Evolutionary conservation across 1,284 basidiomycete genomes (phyloP).

Genomic region (Cutaneotrichosporon sp.): DNA sequence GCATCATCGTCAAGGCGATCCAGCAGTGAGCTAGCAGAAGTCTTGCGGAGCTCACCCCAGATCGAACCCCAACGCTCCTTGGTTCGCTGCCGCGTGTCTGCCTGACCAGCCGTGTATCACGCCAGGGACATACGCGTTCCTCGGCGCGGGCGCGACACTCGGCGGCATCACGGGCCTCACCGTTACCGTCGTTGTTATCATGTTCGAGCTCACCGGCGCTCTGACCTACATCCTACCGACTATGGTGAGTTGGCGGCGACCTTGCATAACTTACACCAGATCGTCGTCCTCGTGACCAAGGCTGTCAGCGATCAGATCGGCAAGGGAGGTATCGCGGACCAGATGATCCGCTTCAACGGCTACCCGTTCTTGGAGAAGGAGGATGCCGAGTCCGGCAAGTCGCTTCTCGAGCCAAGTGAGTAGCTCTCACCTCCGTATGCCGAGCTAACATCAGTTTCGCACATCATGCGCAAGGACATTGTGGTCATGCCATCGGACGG

Average conservation of each 20-base stretch:
- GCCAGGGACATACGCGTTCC: conserved; percentile 94
- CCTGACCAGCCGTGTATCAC: conserved; percentile 96
- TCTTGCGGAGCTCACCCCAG: conserved; percentile 56
- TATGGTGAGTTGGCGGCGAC: conserved; percentile 87
- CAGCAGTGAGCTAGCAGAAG: conserved; percentile 64
- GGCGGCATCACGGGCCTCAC: conserved; percentile 75
- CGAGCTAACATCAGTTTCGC: conserved; percentile 63
- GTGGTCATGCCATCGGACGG: conserved; percentile 72
- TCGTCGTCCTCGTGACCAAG: conserved; percentile 94
- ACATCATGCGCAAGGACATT: conserved; percentile 83
- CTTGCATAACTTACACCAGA: conserved; percentile 99
- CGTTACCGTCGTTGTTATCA: conserved; percentile 92
- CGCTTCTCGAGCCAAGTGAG: conserved; percentile 82
- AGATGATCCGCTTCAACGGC: conserved; percentile 95
- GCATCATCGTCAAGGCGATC: conserved; percentile 91
- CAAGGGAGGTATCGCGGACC: conserved; percentile 91
- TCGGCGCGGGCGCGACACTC: conserved; percentile 91
- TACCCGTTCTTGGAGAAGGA: conserved; percentile 86
- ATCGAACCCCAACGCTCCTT: conserved; percentile 75
- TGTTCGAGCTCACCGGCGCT: conserved; percentile 94
- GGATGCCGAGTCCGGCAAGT: conserved; percentile 88
- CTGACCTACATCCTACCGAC: conserved; percentile 96
- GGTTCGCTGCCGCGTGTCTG: conserved; percentile 79
- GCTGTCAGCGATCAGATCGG: conserved; percentile 96
- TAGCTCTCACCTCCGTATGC: no score